These are phyloP conservation scores for Trametes punicea DNA, from an alignment of 768 basidiomycete species.

Conservation along the genomic window DNA sequence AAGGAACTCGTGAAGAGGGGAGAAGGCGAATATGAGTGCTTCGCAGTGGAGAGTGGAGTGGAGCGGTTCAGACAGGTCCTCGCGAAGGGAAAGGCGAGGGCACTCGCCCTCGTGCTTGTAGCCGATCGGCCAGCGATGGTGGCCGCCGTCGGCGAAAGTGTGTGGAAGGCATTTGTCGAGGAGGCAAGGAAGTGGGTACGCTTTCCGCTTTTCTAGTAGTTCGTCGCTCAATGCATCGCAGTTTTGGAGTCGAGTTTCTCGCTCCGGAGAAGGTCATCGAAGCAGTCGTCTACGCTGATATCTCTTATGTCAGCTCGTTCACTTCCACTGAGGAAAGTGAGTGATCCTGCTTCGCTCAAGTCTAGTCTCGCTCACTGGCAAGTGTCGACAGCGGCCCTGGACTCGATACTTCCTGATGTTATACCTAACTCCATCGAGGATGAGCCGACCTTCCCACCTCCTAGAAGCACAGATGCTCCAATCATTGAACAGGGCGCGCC, in stretches of 20 bases:
- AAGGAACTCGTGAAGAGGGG: constrained; percentile 55
- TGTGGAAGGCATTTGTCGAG: constrained; percentile 50
- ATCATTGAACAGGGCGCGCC: no score
- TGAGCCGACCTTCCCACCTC: constrained; percentile 44
- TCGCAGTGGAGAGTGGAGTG: constrained; percentile 49
- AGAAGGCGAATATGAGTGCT: constrained; percentile 59
- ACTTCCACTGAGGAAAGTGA: constrained; percentile 29
- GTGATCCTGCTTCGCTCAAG: neutral
- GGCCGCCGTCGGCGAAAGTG: constrained; percentile 49
- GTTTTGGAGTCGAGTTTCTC: constrained; percentile 43
- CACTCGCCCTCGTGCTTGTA: constrained; percentile 43
- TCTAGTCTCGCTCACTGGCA: neutral
- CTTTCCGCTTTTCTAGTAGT: neutral
- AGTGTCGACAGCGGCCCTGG: constrained; percentile 10
- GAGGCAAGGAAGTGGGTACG: constrained; percentile 48
- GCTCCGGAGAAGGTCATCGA: constrained; percentile 48
- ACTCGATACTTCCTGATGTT: constrained; percentile 44
- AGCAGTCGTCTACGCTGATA: constrained; percentile 41
- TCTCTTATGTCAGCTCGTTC: constrained; percentile 35
- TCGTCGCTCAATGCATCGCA: constrained; percentile 17
- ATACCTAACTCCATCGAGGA: constrained; percentile 52
- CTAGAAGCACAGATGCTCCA: neutral
- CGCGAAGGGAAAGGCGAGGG: constrained; percentile 49
- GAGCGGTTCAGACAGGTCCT: constrained; percentile 51
- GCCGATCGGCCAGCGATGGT: constrained; percentile 46